Conservation (phyloP, 139 green algal genomes). For the Chlorella sp. region DNA sequence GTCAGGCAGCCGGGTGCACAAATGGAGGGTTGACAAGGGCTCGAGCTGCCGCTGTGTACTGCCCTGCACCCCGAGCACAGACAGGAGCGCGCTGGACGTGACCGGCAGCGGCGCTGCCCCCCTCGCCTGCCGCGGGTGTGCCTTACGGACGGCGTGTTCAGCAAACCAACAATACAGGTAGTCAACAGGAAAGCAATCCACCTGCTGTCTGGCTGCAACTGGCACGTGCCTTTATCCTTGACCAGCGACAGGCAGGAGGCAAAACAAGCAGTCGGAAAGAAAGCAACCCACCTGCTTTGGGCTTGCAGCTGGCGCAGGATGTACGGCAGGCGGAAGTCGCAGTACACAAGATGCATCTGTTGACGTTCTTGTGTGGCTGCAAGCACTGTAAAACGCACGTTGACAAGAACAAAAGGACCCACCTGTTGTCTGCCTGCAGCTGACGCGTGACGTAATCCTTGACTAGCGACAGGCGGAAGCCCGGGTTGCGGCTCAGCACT, state of each 20-base stretch:
- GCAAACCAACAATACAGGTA: not conserved
- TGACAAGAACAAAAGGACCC: not conserved
- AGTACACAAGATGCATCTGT: no score
- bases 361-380: no score
- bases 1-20: no score
- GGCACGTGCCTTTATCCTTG: constrained; percentile 72
- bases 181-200: not conserved
- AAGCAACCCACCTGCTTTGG: no score
- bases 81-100: not conserved
- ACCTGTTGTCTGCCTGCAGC: constrained; percentile 62
- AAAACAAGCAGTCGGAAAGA: not conserved
- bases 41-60: no score
- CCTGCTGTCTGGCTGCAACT: constrained; percentile 63
- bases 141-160: no score
- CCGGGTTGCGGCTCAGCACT: constrained; percentile 75
- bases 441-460: constrained; percentile 75
- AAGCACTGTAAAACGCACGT: not conserved
- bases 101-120: no score
- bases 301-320: no score
- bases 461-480: constrained; percentile 76
- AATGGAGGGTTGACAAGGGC: no score
- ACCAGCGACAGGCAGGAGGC: constrained; percentile 74
- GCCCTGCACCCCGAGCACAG: not conserved
- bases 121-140: not conserved
- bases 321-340: no score